phyloP scores from a whole-genome alignment of 345 rosid genomes.

The Ricinus communis region DNA sequence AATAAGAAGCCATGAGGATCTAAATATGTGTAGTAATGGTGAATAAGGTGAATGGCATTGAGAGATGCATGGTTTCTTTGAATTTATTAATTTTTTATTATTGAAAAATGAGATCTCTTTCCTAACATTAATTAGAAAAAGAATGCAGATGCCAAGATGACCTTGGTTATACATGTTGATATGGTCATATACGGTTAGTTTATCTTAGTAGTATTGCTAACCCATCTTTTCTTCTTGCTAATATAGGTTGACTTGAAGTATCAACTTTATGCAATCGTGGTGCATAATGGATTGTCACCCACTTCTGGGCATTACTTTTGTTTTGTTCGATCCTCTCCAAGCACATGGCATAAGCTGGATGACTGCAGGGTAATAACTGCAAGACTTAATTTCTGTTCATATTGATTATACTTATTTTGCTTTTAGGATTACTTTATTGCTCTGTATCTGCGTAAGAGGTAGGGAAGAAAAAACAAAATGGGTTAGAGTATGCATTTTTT shows the following conservation, averaged over 20 bases:
- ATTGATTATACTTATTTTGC: slow-evolving; percentile 6
- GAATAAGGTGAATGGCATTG: not conserved
- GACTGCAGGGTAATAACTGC: slow-evolving; percentile 50
- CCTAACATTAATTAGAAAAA: no score
- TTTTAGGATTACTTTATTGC: not conserved
- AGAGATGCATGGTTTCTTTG: not conserved
- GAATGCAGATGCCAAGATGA: no score
- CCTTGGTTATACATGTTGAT: no score
- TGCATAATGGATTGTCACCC: slow-evolving; percentile 56
- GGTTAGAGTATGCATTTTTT: not conserved
- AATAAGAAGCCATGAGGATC: not conserved
- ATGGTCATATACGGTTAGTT: not conserved
- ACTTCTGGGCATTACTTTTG: slow-evolving; percentile 74
- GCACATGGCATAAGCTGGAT: slow-evolving; percentile 70
- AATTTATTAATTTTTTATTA: not conserved
- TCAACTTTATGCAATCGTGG: slow-evolving; percentile 72
- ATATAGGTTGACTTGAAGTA: slow-evolving; percentile 54
- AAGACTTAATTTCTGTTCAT: not conserved
- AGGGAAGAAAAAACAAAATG: not conserved
- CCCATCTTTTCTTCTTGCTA: slow-evolving; percentile 5
- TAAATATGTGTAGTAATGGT: not conserved
- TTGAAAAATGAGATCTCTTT: not conserved
- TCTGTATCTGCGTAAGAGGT: not conserved
- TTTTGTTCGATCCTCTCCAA: slow-evolving; percentile 66
- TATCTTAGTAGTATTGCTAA: not conserved